These are phyloP conservation scores for Priceomyces castillae DNA, from an alignment of 805 yeast genomes.

Conservation along the genomic window DNA sequence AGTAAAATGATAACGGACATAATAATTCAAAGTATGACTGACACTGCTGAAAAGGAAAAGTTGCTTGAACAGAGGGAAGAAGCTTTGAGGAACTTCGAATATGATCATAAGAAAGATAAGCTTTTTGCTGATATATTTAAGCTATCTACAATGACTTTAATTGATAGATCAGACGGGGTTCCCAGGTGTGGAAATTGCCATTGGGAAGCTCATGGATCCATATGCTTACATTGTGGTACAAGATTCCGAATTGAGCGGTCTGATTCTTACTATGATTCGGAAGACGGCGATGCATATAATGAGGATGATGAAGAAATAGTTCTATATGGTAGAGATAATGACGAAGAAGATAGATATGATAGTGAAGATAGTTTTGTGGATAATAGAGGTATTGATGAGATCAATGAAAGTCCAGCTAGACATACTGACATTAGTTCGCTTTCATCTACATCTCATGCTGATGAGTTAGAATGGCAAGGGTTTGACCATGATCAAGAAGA, in stretches of 20 bases:
- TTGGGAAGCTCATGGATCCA: conserved; percentile 71
- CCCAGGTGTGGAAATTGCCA: conserved; percentile 73
- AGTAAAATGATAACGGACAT: conserved; percentile 36
- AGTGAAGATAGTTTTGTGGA: conserved; percentile 35
- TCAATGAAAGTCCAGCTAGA: conserved; percentile 15
- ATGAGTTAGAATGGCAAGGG: conserved; percentile 19
- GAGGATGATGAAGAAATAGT: conserved; percentile 31
- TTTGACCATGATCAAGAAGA: conserved; percentile 11
- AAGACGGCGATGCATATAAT: conserved; percentile 35
- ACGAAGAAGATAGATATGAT: conserved; percentile 21
- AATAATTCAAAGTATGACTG: conserved; percentile 32
- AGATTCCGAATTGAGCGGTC: conserved; percentile 39
- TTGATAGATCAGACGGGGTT: conserved; percentile 69
- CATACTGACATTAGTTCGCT: conserved; percentile 10
- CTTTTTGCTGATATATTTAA: conserved; percentile 52
- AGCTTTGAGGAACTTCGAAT: conserved; percentile 32
- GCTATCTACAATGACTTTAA: conserved; percentile 45
- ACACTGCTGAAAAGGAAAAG: conserved; percentile 20
- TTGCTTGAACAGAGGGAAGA: conserved; percentile 25
- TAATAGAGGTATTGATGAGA: conserved; percentile 19
- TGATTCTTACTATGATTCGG: conserved; percentile 34
- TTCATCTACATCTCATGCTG: conserved; percentile 4
- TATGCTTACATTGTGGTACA: conserved; percentile 68
- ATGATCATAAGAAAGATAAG: conserved; percentile 34
- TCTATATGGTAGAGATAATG: conserved; percentile 13